These are phyloP conservation scores for Cystobasidium tubakii DNA, from an alignment of 768 basidiomycete genomes.

Conservation along the genomic window DNA sequence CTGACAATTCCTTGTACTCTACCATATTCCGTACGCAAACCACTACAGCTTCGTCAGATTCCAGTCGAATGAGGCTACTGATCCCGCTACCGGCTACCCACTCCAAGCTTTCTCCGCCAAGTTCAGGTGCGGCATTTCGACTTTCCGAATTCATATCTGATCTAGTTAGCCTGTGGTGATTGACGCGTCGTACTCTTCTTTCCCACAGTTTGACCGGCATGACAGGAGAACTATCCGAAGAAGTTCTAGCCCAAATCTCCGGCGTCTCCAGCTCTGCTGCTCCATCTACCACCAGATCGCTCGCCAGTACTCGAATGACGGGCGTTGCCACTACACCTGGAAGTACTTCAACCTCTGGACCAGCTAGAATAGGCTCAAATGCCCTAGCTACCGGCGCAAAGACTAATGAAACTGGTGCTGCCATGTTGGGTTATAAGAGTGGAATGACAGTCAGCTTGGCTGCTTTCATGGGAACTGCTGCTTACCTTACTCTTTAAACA, in stretches of 20 bases:
- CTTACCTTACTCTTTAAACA: not conserved
- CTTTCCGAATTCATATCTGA: too few relatives aligned
- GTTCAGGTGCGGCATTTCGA: not conserved
- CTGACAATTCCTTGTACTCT: not conserved
- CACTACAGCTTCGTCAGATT: slow-evolving; percentile 30
- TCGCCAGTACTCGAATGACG: not conserved
- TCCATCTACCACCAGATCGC: not conserved
- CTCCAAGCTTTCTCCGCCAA: slow-evolving; percentile 36
- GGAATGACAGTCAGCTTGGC: not conserved
- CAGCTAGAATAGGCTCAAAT: slow-evolving; percentile 6
- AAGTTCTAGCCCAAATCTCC: not conserved
- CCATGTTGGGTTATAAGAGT: not conserved
- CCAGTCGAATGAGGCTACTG: slow-evolving; percentile 7
- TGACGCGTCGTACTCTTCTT: not conserved
- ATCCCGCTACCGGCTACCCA: slow-evolving; percentile 30
- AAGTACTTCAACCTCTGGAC: not conserved
- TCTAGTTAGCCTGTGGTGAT: not conserved
- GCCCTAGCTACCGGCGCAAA: not conserved
- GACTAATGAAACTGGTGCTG: not conserved
- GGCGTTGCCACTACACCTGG: not conserved
- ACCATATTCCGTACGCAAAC: too few relatives aligned
- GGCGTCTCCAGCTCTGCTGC: not conserved
- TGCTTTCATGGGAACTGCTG: slow-evolving; percentile 6
- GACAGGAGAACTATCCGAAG: slow-evolving; percentile 15
- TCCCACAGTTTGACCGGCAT: slow-evolving; percentile 18